Base-by-base conservation (phyloP, 495 filamentous ascomycete genomes). In the Penicillium bialowiezense region DNA sequence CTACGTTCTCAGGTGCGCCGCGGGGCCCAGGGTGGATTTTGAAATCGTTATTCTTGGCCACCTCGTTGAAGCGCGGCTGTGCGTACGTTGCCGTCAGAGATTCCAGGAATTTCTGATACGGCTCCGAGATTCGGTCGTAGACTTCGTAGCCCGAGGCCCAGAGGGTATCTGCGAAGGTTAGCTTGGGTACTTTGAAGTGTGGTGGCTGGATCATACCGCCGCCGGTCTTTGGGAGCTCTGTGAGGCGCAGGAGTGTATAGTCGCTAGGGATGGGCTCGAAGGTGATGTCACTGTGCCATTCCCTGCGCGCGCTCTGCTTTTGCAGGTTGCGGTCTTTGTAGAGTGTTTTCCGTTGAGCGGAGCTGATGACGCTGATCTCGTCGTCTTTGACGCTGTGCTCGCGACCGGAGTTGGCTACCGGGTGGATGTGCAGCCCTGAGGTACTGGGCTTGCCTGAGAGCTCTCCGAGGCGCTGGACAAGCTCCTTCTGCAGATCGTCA, bases 61-160 rank as follows among this genome's bases (percentile, higher is more conserved):
- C 61, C 6, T 76, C 62, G 50, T 77, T 76, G 70, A 89, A 89
- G 1, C 66, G 56, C 0, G 82, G 79, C 51, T 84, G 79, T 1
- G 74, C 77, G 57, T 83, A 88, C 24, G 83, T 85, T 5, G 80
- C 85, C 0, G 85, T 87, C 9, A 93, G 62, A 0, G 68, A 63
- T 48, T 92, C 87, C 9, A 91, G 72, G 67, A 90, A 89, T 28
- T 68, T 65, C 41, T 80, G 83, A 48, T 86, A 80, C 0, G 82
- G 74, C 15, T 77, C 62, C 0, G 84, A 87, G 55, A 91, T 69
- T 5, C 86, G 81, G 65, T 91, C 89, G 65, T 87, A 91, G 5
- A 90, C 71, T 54, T 91, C 87, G 58, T 90, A 91, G 13, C 84
- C 86, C 0, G 81, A 84, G 8, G 85, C 87, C 85, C 83, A 89